These are phyloP conservation scores for Reutealis trisperma DNA, from an alignment of 345 rosid genomes.

Conservation along the genomic window DNA sequence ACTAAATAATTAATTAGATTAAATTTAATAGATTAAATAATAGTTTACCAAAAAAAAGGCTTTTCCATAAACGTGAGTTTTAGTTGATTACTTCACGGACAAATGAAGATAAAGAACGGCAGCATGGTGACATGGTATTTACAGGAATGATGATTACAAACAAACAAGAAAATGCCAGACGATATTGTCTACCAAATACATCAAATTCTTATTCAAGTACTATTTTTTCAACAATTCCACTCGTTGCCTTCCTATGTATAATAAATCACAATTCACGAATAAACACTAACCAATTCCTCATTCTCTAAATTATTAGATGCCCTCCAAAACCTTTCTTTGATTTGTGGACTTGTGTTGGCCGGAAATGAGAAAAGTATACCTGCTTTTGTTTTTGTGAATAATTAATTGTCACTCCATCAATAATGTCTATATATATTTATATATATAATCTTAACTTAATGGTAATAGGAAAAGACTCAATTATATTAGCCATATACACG, in stretches of 20 bases:
- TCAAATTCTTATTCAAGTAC: neutral
- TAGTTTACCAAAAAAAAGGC: too few species aligned
- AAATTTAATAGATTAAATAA: too few species aligned
- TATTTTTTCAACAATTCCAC: conserved; percentile 25
- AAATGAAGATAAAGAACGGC: neutral
- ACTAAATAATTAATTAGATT: too few species aligned
- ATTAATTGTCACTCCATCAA: neutral
- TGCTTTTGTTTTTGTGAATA: neutral
- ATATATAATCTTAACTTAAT: too few species aligned
- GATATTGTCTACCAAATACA: conserved; percentile 14
- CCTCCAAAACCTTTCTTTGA: neutral
- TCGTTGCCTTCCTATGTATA: conserved; percentile 1
- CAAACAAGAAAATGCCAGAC: neutral
- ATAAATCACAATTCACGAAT: neutral
- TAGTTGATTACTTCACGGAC: neutral
- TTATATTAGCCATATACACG: too few species aligned
- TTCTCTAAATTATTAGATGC: neutral
- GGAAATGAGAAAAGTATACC: neutral
- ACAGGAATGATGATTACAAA: conserved; percentile 3
- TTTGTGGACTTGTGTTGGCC: neutral
- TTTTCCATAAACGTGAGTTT: neutral
- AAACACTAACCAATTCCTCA: neutral
- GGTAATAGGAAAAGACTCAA: too few species aligned
- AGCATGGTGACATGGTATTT: neutral
- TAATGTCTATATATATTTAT: too few species aligned